Percentiles rank a stretch among this genome's conserved stretches.
These are phyloP conservation scores for Beauveria bassiana DNA, from an alignment of 2,329 filamentous ascomycete genomes.

Conservation along the genomic window DNA sequence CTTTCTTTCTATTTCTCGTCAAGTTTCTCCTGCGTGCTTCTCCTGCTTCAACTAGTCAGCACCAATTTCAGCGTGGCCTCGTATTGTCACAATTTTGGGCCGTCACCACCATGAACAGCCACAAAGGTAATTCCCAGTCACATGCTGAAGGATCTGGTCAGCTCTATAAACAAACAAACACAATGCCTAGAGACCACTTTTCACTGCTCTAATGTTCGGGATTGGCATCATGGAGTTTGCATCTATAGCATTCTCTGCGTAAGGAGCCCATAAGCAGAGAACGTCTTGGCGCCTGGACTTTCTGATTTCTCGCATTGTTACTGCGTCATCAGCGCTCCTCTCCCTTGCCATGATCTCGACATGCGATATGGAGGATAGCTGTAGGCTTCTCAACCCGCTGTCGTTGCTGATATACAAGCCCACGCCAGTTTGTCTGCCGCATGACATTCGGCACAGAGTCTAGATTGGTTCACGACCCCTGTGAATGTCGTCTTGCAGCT, in stretches of 20 bases:
- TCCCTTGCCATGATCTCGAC: neutral
- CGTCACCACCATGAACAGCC: neutral
- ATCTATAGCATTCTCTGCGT: neutral
- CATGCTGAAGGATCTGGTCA: neutral
- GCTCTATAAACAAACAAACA: neutral
- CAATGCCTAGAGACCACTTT: neutral
- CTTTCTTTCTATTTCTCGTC: neutral
- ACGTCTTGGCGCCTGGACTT: neutral
- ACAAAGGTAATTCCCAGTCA: neutral
- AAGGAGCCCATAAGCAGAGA: neutral
- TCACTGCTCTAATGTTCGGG: neutral
- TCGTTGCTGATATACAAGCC: neutral
- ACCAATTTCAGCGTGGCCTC: neutral
- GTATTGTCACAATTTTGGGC: neutral
- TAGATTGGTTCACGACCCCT: neutral
- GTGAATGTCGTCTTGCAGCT: neutral
- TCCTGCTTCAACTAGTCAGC: no score
- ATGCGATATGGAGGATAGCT: neutral
- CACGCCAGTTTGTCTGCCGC: neutral
- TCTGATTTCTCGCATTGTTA: neutral
- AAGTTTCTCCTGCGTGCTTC: no score
- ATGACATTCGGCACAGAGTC: neutral
- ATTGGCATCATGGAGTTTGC: neutral
- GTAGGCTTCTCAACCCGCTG: neutral
- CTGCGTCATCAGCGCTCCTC: neutral